Percentiles rank a stretch among this genome's conserved stretches.
Conservation (phyloP, 1,284 basidiomycete species). For the Chalciporus sp. region DNA sequence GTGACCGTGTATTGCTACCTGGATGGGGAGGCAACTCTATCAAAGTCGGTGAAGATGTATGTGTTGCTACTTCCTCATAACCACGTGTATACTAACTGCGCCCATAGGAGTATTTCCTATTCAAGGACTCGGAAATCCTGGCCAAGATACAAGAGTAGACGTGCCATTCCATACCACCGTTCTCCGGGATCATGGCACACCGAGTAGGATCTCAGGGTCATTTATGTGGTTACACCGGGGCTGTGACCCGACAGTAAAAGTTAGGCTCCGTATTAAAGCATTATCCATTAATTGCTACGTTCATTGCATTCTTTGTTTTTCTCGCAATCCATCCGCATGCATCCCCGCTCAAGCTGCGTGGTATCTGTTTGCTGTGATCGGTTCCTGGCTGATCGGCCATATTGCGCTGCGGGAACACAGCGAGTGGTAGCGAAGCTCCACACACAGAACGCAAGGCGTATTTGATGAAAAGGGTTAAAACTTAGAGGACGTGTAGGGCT, state of each 20-base stretch:
- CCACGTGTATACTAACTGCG: constrained; percentile 2
- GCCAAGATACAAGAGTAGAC: constrained; percentile 93
- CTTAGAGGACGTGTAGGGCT: not conserved
- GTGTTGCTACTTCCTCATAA: constrained; percentile 32
- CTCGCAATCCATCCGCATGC: constrained; percentile 22
- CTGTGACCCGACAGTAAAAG: constrained; percentile 7
- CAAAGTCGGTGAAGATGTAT: constrained; percentile 95
- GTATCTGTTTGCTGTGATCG: not conserved
- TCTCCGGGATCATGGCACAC: not conserved
- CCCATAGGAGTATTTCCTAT: constrained; percentile 88
- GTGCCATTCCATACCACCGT: not conserved
- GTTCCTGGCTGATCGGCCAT: not conserved
- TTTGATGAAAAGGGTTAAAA: not conserved
- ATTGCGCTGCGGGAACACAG: not conserved
- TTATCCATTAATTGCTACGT: constrained; percentile 24
- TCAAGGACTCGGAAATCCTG: constrained; percentile 95
- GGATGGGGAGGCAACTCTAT: constrained; percentile 96
- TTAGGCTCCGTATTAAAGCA: constrained; percentile 12
- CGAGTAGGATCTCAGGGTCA: constrained; percentile 2
- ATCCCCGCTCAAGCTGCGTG: constrained; percentile 31
- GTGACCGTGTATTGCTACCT: constrained; percentile 92
- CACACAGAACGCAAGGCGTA: constrained; percentile 15
- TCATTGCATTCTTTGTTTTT: constrained; percentile 16
- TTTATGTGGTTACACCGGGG: not conserved
- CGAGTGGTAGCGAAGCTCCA: not conserved